Percentiles rank a stretch among this genome's conserved stretches.
Evolutionary conservation across 148 eudicot species (phyloP).

Genomic region (Rhododendron mucronatum): DNA sequence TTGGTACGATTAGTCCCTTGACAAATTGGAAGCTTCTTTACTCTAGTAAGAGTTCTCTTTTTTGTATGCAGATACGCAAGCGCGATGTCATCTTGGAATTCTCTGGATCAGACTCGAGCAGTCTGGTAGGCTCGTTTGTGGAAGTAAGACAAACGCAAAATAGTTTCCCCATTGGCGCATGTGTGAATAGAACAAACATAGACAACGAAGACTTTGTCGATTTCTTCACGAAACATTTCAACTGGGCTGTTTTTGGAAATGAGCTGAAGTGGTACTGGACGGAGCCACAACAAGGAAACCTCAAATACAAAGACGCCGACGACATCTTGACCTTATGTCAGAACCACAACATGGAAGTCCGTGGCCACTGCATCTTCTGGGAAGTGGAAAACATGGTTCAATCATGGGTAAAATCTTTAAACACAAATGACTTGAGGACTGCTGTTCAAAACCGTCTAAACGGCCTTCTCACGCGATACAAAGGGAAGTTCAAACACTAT

Average conservation of each 20-base stretch:
- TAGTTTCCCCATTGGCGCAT: slow-evolving; percentile 78
- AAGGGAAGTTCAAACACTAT: slow-evolving; percentile 84
- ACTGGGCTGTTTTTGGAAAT: slow-evolving; percentile 93
- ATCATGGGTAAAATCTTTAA: slow-evolving; percentile 53
- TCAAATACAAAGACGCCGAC: slow-evolving; percentile 85
- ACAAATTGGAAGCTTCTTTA: neutral
- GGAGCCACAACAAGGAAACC: slow-evolving; percentile 66
- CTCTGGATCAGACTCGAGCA: slow-evolving; percentile 29
- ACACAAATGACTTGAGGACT: slow-evolving; percentile 38
- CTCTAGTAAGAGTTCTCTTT: neutral
- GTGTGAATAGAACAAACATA: slow-evolving; percentile 59
- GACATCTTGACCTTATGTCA: slow-evolving; percentile 65
- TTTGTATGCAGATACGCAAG: slow-evolving; percentile 64
- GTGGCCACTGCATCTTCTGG: slow-evolving; percentile 99
- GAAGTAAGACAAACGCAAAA: slow-evolving; percentile 64
- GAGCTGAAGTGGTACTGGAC: slow-evolving; percentile 98
- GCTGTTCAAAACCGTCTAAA: slow-evolving; percentile 77
- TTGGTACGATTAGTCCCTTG: neutral
- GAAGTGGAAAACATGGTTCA: slow-evolving; percentile 69
- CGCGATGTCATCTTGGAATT: slow-evolving; percentile 72
- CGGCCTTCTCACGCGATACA: slow-evolving; percentile 73
- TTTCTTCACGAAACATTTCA: slow-evolving; percentile 76
- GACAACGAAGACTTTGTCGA: slow-evolving; percentile 84
- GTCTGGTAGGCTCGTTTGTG: slow-evolving; percentile 40
- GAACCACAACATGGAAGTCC: slow-evolving; percentile 51